phyloP scores from a whole-genome alignment of 2,329 filamentous ascomycete species.

The Zasmidium citrigriseum region DNA sequence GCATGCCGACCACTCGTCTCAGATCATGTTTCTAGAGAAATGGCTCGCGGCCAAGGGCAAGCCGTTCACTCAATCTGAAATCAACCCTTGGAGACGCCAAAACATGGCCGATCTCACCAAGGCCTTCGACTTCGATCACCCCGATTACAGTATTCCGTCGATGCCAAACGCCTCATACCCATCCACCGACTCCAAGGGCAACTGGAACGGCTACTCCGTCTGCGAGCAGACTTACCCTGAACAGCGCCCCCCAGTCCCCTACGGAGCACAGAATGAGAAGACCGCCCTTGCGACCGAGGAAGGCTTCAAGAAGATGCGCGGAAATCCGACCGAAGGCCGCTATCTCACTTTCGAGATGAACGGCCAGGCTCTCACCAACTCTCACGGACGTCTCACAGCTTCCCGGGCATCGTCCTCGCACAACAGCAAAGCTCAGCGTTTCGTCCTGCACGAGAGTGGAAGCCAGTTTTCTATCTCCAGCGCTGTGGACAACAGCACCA shows the following conservation, averaged over 20 bases:
- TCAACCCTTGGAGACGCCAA: conserved; percentile 48
- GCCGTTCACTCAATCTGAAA: conserved; percentile 44
- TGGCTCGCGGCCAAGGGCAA: conserved; percentile 51
- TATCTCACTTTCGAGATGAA: conserved; percentile 54
- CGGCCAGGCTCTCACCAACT: conserved; percentile 43
- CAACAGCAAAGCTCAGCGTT: conserved; percentile 47
- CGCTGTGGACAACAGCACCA: conserved; percentile 39
- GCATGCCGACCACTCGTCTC: conserved; percentile 57
- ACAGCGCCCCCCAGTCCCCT: conserved; percentile 50
- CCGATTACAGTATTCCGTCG: conserved; percentile 51
- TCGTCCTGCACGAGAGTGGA: conserved; percentile 50
- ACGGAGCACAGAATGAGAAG: conserved; percentile 43
- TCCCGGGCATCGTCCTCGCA: conserved; percentile 39
- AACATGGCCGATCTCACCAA: conserved; percentile 53
- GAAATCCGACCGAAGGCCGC: conserved; percentile 56
- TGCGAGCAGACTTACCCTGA: conserved; percentile 44
- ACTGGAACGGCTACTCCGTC: conserved; percentile 48
- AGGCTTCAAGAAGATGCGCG: conserved; percentile 56
- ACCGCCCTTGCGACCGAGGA: conserved; percentile 49
- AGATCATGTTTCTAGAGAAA: conserved; percentile 56
- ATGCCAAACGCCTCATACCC: conserved; percentile 49
- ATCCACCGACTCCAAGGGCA: conserved; percentile 43
- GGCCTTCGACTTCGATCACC: conserved; percentile 48
- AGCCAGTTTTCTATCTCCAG: conserved; percentile 44
- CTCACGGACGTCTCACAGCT: conserved; percentile 10